phyloP scores from a whole-genome alignment of 805 yeast genomes.

The Scheffersomyces coipomensis region DNA sequence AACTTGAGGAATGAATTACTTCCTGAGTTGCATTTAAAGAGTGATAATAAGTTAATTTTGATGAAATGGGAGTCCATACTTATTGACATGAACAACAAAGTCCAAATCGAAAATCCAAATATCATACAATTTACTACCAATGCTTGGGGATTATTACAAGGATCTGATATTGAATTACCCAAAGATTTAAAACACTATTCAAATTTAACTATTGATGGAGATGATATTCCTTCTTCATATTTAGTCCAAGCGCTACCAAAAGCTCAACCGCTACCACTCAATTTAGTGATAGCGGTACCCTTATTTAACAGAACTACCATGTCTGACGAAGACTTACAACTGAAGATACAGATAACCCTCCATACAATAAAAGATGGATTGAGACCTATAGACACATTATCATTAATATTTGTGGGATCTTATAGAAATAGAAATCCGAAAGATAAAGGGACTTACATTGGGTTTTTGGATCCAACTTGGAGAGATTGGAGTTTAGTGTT shows the following conservation, averaged over 20 bases:
- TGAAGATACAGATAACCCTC: slow-evolving; percentile 20
- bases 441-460: slow-evolving; percentile 43
- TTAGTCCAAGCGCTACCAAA: slow-evolving; percentile 36
- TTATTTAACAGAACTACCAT: slow-evolving; percentile 23
- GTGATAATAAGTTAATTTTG: slow-evolving; percentile 25
- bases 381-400: slow-evolving; percentile 41
- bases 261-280: slow-evolving; percentile 39
- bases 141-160: slow-evolving; percentile 44
- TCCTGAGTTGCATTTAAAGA: slow-evolving; percentile 43
- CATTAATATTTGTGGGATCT: slow-evolving; percentile 47
- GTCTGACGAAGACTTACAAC: slow-evolving; percentile 25
- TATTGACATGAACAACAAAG: slow-evolving; percentile 12
- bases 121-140: slow-evolving; percentile 50
- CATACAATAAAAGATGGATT: slow-evolving; percentile 23
- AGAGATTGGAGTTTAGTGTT: slow-evolving; percentile 48
- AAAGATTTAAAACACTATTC: slow-evolving; percentile 36
- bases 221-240: slow-evolving; percentile 41
- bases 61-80: slow-evolving; percentile 42
- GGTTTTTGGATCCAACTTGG: slow-evolving; percentile 46
- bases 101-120: slow-evolving; percentile 19
- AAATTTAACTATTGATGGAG: slow-evolving; percentile 31
- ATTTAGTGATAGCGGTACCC: slow-evolving; percentile 43
- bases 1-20: slow-evolving; percentile 38
- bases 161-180: slow-evolving; percentile 31
- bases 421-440: slow-evolving; percentile 39